Percentiles rank a stretch among this genome's conserved stretches.
phyloP scores from a whole-genome alignment of 495 filamentous ascomycete species.

The Aspergillus hancockii region DNA sequence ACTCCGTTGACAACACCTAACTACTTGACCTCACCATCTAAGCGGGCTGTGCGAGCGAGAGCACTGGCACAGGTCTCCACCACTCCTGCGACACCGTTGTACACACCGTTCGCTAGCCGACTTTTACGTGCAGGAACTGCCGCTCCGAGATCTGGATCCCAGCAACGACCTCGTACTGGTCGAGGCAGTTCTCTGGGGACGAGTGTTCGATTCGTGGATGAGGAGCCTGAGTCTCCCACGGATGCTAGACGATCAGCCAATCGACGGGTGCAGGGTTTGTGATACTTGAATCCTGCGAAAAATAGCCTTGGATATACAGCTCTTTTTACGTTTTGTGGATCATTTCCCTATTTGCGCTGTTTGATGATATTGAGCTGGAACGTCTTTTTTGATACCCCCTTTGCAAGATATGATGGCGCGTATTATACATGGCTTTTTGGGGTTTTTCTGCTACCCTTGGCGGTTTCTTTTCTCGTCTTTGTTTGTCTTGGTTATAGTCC shows the following conservation, averaged over 20 bases:
- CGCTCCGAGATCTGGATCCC: slow-evolving; percentile 28
- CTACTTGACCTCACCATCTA: slow-evolving; percentile 59
- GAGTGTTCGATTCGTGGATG: slow-evolving; percentile 47
- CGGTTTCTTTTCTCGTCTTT: neutral
- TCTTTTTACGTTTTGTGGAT: neutral
- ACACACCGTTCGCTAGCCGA: slow-evolving; percentile 49
- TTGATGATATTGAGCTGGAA: neutral
- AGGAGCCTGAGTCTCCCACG: slow-evolving; percentile 47
- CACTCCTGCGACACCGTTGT: slow-evolving; percentile 50
- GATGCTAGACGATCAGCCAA: slow-evolving; percentile 41
- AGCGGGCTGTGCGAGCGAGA: slow-evolving; percentile 53
- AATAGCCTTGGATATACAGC: neutral
- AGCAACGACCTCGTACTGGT: slow-evolving; percentile 30
- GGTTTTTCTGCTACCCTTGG: neutral
- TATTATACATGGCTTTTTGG: slow-evolving; percentile 3
- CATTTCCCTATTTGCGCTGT: neutral
- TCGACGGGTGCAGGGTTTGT: slow-evolving; percentile 29
- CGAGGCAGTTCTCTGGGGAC: slow-evolving; percentile 39
- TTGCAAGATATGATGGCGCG: slow-evolving; percentile 15
- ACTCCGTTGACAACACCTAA: slow-evolving; percentile 52
- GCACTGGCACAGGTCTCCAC: slow-evolving; percentile 52
- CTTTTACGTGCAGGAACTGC: slow-evolving; percentile 39
- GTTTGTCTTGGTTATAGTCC: slow-evolving; percentile 6
- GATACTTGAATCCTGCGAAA: neutral
- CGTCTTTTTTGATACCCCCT: slow-evolving; percentile 22